Percentiles rank a stretch among this genome's conserved stretches.
Conservation (phyloP, 495 filamentous ascomycete species). For the Penicillium silybi region DNA sequence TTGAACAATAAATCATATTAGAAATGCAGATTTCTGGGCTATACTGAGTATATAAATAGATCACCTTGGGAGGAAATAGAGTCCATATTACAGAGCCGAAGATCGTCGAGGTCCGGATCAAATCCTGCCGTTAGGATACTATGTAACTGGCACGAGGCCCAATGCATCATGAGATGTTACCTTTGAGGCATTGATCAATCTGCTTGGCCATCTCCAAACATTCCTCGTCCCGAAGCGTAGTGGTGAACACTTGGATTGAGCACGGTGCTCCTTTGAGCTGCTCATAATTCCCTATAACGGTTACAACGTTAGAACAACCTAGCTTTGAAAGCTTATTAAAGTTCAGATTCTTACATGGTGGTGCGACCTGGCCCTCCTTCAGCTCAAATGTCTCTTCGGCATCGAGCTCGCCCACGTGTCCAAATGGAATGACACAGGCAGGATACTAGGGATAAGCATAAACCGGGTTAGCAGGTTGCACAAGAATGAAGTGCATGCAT, state of each 20-base stretch:
- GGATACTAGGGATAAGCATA: conserved; percentile 24
- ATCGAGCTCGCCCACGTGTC: conserved; percentile 12
- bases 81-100: background rate
- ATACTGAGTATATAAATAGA: background rate
- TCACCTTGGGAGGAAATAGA: background rate
- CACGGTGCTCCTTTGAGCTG: conserved; percentile 18
- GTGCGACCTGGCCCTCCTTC: conserved; percentile 10
- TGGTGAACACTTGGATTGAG: conserved; percentile 21
- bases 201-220: conserved; percentile 23
- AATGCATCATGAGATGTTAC: background rate
- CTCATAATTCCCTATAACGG: conserved; percentile 13
- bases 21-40: background rate
- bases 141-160: background rate
- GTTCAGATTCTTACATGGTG: conserved; percentile 8
- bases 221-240: conserved; percentile 24
- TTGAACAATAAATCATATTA: background rate
- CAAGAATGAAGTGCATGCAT: background rate
- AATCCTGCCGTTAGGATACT: background rate
- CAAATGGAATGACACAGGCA: conserved; percentile 28
- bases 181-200: conserved; percentile 16
- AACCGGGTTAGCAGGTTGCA: background rate
- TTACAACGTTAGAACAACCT: background rate
- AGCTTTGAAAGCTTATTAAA: background rate
- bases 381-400: conserved; percentile 9
- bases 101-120: background rate